These are phyloP conservation scores for Mucor piriformis DNA, from an alignment of 371 early-diverging fungal species.

Conservation along the genomic window DNA sequence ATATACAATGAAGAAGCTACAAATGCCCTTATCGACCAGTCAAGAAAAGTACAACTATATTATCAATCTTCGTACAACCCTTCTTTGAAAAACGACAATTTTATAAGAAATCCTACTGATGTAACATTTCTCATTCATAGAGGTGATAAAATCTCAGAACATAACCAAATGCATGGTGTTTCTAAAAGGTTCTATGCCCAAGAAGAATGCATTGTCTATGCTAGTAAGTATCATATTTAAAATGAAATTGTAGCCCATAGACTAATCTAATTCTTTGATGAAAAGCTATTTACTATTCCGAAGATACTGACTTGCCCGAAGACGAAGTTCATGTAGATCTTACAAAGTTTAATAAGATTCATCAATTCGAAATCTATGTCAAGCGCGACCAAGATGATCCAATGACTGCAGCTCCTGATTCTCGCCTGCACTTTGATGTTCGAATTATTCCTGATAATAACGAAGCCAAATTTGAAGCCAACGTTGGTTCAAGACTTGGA, in stretches of 20 bases:
- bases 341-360: conserved; percentile 8
- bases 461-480: conserved; percentile 12
- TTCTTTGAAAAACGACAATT: not conserved
- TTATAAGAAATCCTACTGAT: not conserved
- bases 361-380: conserved; percentile 16
- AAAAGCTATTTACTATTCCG: conserved; percentile 1
- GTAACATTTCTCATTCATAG: not conserved
- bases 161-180: conserved; percentile 9
- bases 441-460: conserved; percentile 8
- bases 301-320: not conserved
- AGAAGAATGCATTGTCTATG: conserved; percentile 17
- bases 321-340: not conserved
- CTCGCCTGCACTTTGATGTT: conserved; percentile 4
- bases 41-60: not conserved
- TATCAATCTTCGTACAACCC: conserved; percentile 5
- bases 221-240: conserved; percentile 12
- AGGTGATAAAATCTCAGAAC: conserved; percentile 1
- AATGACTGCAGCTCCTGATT: not conserved
- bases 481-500: not conserved
- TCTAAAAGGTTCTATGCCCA: conserved; percentile 11
- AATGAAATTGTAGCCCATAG: too few relatives aligned
- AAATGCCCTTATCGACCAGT: not conserved
- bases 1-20: not conserved
- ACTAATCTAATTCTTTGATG: too few relatives aligned
- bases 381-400: conserved; percentile 6